Conservation (phyloP, 495 filamentous ascomycete genomes). For the Beverwykella pulmonaria region DNA sequence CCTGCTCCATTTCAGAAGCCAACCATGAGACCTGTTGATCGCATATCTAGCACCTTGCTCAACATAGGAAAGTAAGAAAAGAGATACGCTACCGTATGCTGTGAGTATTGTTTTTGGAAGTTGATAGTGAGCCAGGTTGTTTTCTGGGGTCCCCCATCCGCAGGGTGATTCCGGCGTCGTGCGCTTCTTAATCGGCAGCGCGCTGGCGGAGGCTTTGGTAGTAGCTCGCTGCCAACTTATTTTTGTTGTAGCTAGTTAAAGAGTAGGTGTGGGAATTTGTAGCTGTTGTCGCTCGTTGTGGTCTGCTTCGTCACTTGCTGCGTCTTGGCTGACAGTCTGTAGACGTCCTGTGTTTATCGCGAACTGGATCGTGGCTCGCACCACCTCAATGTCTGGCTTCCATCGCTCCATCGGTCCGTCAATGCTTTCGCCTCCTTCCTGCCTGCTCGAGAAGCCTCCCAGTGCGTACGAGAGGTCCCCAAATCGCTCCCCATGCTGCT, state of each 20-base stretch:
- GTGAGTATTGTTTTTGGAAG: no score
- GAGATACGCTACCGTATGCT: constrained; percentile 17
- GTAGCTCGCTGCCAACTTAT: constrained; percentile 8
- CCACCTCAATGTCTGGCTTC: constrained; percentile 33
- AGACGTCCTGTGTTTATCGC: constrained; percentile 8
- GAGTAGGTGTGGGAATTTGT: neutral
- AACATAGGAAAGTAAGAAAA: constrained; percentile 35
- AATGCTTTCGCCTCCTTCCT: constrained; percentile 32
- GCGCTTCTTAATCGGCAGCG: constrained; percentile 33
- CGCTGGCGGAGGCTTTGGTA: constrained; percentile 24
- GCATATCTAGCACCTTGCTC: constrained; percentile 29
- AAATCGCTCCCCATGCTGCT: constrained; percentile 30
- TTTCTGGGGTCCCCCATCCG: constrained; percentile 18
- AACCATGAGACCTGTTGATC: constrained; percentile 33
- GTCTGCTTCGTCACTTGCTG: constrained; percentile 26
- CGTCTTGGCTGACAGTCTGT: neutral
- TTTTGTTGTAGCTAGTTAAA: no score
- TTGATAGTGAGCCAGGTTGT: no score
- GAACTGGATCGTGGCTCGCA: constrained; percentile 30
- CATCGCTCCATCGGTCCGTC: constrained; percentile 34
- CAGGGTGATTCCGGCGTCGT: constrained; percentile 31
- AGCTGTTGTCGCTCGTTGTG: constrained; percentile 12
- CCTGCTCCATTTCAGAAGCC: constrained; percentile 29
- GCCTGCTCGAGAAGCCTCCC: constrained; percentile 29
- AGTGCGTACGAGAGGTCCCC: constrained; percentile 33